Evolutionary conservation across 2,329 filamentous ascomycete species (phyloP).

Genomic region (Penicillium sp.): DNA sequence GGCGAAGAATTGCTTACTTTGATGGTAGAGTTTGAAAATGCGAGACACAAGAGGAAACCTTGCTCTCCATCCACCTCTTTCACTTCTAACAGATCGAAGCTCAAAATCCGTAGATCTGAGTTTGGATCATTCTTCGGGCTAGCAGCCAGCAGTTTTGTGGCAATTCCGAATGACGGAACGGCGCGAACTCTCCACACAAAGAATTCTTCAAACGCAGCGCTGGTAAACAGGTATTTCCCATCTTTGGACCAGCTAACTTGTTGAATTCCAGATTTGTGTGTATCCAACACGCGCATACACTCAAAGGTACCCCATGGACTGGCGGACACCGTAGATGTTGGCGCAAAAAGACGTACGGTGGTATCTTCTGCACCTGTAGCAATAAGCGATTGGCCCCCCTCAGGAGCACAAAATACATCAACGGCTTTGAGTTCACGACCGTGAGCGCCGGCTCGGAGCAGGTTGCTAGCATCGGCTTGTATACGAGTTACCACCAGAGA

Average conservation of each 20-base stretch:
- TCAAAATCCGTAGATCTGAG: conserved; percentile 76
- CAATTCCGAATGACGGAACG: conserved; percentile 56
- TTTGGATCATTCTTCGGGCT: conserved; percentile 52
- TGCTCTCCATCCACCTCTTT: conserved; percentile 25
- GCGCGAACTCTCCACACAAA: conserved; percentile 73
- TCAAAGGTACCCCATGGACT: conserved; percentile 34
- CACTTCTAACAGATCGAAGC: conserved; percentile 64
- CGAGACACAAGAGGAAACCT: conserved; percentile 66
- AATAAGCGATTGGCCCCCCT: conserved; percentile 44
- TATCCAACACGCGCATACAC: conserved; percentile 68
- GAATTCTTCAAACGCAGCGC: conserved; percentile 85
- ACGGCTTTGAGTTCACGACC: conserved; percentile 80
- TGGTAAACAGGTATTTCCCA: conserved; percentile 75
- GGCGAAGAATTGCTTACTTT: conserved; percentile 48
- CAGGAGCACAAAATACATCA: conserved; percentile 45
- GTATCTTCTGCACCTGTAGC: conserved; percentile 74
- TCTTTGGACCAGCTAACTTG: conserved; percentile 71
- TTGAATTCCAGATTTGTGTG: conserved; percentile 83
- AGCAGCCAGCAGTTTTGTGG: conserved; percentile 54
- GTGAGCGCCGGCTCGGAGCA: conserved; percentile 71
- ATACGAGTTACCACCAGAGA: conserved; percentile 51
- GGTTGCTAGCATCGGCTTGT: conserved; percentile 42
- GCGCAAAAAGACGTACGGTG: conserved; percentile 67
- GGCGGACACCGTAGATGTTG: conserved; percentile 13
- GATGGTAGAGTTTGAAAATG: conserved; percentile 80